A percentile compares a stretch with the other conserved stretches of the same genome.
Conservation (phyloP, 1,284 basidiomycete genomes). For the Stygiomarasmius scandens region DNA sequence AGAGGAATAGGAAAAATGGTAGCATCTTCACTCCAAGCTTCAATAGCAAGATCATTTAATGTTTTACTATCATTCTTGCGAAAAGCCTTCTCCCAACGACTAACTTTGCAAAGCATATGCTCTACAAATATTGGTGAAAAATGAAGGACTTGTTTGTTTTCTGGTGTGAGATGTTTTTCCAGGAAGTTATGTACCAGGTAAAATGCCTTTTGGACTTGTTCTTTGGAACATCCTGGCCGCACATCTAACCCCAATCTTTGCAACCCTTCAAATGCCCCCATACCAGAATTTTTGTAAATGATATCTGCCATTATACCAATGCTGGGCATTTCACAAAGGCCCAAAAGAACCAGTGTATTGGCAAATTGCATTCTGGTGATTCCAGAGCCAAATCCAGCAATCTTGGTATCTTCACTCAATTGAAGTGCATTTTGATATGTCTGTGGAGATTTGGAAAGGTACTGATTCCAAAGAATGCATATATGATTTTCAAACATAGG, state of each 20-base stretch:
- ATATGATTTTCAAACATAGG: neutral
- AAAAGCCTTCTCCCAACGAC: conserved; percentile 11
- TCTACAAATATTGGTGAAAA: conserved; percentile 16
- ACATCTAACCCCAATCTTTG: neutral
- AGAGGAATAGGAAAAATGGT: no score
- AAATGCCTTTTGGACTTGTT: neutral
- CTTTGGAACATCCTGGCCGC: neutral
- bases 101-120: conserved; percentile 18
- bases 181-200: neutral
- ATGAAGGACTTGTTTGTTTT: conserved; percentile 2
- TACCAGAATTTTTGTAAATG: neutral
- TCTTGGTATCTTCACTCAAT: neutral
- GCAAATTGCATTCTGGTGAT: conserved; percentile 17
- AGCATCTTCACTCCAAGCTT: neutral
- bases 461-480: neutral
- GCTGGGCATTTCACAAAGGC: conserved; percentile 1
- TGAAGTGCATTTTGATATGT: conserved; percentile 1
- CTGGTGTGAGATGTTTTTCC: neutral
- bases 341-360: conserved; percentile 8
- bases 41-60: neutral
- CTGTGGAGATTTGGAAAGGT: no score
- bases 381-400: conserved; percentile 12
- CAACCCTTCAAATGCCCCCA: conserved; percentile 5
- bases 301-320: conserved; percentile 6
- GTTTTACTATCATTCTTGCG: neutral